A percentile compares a stretch with the other conserved stretches of the same genome.
Conservation (phyloP, 179 eudicot genomes). For the Monotropa hypopitys region DNA sequence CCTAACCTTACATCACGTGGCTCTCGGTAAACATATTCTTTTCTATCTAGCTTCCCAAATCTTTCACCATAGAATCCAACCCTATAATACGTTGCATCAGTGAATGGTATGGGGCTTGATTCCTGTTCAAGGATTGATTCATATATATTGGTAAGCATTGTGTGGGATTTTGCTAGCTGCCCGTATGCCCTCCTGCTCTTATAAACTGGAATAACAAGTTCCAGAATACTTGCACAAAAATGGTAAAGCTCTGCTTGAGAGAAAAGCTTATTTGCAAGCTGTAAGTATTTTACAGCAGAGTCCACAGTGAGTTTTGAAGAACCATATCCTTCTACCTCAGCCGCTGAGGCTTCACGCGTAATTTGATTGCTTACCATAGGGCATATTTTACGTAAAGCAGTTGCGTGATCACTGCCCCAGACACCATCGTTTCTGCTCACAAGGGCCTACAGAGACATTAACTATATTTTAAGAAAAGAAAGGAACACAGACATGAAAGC, state of each 20-base stretch:
- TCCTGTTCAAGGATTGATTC: constrained; percentile 98
- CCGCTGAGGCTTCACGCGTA: constrained; percentile 83
- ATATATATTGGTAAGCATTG: constrained; percentile 80
- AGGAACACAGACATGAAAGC: background rate
- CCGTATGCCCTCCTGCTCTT: constrained; percentile 94
- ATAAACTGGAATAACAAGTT: constrained; percentile 90
- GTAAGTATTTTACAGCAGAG: constrained; percentile 92
- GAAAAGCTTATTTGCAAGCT: constrained; percentile 95
- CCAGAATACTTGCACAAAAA: constrained; percentile 92
- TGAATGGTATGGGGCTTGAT: constrained; percentile 94
- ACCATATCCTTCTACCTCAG: constrained; percentile 98
- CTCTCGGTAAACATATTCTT: constrained; percentile 90
- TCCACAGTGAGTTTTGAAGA: constrained; percentile 96
- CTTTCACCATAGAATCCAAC: constrained; percentile 95
- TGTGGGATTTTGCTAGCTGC: constrained; percentile 93
- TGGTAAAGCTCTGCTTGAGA: constrained; percentile 93
- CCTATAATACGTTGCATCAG: constrained; percentile 92
- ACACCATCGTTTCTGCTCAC: constrained; percentile 93
- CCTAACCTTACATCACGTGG: constrained; percentile 98
- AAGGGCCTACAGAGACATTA: constrained; percentile 52
- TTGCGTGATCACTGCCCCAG: constrained; percentile 83
- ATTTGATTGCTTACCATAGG: constrained; percentile 89
- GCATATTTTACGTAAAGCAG: constrained; percentile 80
- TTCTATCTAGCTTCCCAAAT: constrained; percentile 76
- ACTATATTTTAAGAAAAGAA: background rate